Base-by-base conservation (phyloP, 2,329 filamentous ascomycete species). In the Gaeumannomyces sp. region DNA sequence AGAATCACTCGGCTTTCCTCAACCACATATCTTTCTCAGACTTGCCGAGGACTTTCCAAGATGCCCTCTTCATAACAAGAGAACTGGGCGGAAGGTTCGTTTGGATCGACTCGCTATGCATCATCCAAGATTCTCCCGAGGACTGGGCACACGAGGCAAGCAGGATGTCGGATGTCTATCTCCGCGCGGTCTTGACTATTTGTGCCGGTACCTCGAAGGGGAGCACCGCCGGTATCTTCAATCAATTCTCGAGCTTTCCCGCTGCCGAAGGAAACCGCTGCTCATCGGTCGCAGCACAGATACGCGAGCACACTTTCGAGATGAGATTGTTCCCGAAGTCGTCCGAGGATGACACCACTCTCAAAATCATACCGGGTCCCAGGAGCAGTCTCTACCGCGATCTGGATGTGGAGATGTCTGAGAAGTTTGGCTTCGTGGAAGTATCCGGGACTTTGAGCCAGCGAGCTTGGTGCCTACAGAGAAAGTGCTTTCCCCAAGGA, bases 21-120 rank as follows among this genome's bases (percentile, higher is more conserved):
- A 11, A 38, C 2, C 27, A 27, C 13, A 29, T 63, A 11, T 45
- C 61, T 10, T 25, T 33, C 8, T n/a, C 61, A 4, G 53, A 38
- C 3, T 27, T 63, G 11, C 50, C 61, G 7, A 56, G 16, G 6
- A 64, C 57, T n/a, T 64, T 64, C 25, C 59, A 31, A 22, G 63
- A 64, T 29, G 63, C 63, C 45, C 53, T 64, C 50, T 11, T 25
- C 6, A 61, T 64, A 11, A 29, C 63, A 11, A 50, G 59, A 5
- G 28, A 53, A 56, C 65, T 74, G 2, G 66, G 66, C 4, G 59
- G 73, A 8, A 64, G 63, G 8, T 72, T 71, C 56, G 33, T 74
- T 1, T 74, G 72, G 73, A 69, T 74, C 13, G 72, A 75, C 62
- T 67, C 70, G 1, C 65, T 75, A 1, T 75, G 72, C 64, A 75